Evolutionary conservation across 2,329 filamentous ascomycete genomes (phyloP), one percentile per base, ranked within the genome.

Genomic region (Fusarium clavum): DNA sequence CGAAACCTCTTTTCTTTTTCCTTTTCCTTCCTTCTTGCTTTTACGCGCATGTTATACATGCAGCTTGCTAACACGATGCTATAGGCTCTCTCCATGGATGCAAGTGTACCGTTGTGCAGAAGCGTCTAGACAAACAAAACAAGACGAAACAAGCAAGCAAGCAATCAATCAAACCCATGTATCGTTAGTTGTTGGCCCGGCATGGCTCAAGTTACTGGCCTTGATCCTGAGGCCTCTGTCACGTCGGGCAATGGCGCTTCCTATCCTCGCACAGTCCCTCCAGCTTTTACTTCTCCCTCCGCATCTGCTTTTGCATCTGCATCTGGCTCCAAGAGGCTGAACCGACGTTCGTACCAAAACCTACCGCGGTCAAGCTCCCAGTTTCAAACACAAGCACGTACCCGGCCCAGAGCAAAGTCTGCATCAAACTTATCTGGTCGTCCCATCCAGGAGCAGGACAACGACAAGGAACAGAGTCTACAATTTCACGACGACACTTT

Each of bases 181-280:
- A 61, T 62, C 57, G 56, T 62, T 61, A 70, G 32, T 45, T 29
- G 57, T 46, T 61, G 61, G 72, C 71, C 70, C 69, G 69, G 38
- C 64, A 75, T 75, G 73, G 72, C 73, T 62, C 73, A 75, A 61
- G 60, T 57, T 51, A 52, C 68, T 41, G 61, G 59, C 46, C 60
- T 69, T 46, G 67, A 63, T 49, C 64, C 57, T 34, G 73, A 75
- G 52, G 68, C 60, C 51, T 66, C 72, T 54, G 68, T 68, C 62
- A 67, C 60, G 60, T 64, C 67, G 59, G 66, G 64, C 64, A 72
- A 66, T 72, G 72, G 62, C 62, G 64, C 32, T 56, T 51, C 59
- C 24, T 68, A 62, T 56, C 67, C 67, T 57, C 61, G 63, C 51
- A 71, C 71, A 55, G 58, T 57, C 13, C 47, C 63, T 8, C 53